Evolutionary conservation across 306 rosid genomes (phyloP).

Genomic region (Glycyrrhiza uralensis): DNA sequence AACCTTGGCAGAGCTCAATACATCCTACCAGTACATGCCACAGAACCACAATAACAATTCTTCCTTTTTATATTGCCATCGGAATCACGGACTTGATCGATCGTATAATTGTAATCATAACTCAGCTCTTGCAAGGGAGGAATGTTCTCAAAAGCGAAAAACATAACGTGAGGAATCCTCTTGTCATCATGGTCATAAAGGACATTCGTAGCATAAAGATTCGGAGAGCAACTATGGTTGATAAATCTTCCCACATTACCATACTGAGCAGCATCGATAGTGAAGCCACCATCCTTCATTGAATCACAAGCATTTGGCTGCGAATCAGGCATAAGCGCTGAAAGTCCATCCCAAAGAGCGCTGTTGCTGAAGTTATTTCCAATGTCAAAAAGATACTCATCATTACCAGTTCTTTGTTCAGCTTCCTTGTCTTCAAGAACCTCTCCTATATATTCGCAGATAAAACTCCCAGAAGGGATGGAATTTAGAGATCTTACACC

Average conservation of each 20-base stretch:
- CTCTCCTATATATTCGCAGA: constrained; percentile 91
- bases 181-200: constrained; percentile 78
- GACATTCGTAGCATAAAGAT: constrained; percentile 87
- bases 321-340: constrained; percentile 52
- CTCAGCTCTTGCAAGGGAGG: constrained; percentile 89
- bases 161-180: constrained; percentile 90
- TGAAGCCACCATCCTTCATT: constrained; percentile 60
- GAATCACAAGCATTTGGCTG: constrained; percentile 43
- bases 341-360: constrained; percentile 73
- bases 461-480: constrained; percentile 87
- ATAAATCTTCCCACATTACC: constrained; percentile 93
- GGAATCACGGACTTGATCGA: constrained; percentile 73
- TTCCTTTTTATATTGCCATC: constrained; percentile 76
- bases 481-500: constrained; percentile 92
- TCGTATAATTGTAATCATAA: constrained; percentile 71
- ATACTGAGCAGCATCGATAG: constrained; percentile 74
- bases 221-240: constrained; percentile 94
- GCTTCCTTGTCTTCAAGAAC: constrained; percentile 87
- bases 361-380: constrained; percentile 59
- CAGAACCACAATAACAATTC: constrained; percentile 77
- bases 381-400: constrained; percentile 87
- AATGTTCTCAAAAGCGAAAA: constrained; percentile 92
- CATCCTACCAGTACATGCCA: constrained; percentile 82
- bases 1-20: constrained; percentile 46
- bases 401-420: constrained; percentile 75